Percentiles rank a stretch among this genome's conserved stretches.
Conservation (phyloP, 306 rosid species). For the Pterocarpus macrocarpus region DNA sequence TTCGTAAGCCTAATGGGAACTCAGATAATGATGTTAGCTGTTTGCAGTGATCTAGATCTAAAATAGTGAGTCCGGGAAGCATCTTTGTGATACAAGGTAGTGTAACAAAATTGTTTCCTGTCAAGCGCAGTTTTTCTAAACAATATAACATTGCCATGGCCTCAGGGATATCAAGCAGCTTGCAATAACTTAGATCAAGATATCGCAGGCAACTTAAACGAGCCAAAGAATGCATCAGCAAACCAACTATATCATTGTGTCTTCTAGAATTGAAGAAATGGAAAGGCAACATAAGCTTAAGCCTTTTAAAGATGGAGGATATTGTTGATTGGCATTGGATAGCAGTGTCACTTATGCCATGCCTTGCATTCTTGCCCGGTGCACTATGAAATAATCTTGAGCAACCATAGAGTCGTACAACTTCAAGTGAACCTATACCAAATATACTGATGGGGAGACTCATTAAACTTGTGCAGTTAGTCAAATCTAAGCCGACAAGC, state of each 20-base stretch:
- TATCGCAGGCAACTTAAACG: not conserved
- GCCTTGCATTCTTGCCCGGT: no score
- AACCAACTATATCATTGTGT: no score
- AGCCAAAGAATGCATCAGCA: not conserved
- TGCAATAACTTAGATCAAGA: not conserved
- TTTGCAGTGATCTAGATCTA: not conserved
- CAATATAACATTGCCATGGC: not conserved
- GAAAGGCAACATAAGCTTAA: no score
- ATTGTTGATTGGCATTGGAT: not conserved
- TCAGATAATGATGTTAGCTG: not conserved
- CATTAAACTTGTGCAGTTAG: not conserved
- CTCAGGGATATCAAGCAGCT: not conserved
- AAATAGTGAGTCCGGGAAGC: not conserved
- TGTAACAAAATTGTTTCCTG: not conserved
- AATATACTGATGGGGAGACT: constrained; percentile 14
- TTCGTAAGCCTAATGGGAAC: not conserved
- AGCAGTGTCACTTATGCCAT: not conserved
- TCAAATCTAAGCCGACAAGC: not conserved
- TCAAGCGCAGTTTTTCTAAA: not conserved
- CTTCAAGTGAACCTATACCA: not conserved
- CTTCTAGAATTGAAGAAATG: no score
- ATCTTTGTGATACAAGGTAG: not conserved
- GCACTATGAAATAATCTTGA: not conserved
- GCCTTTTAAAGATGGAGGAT: not conserved
- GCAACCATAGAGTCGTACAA: not conserved